Conservation (phyloP, 768 basidiomycete genomes). For the Tylopilus intermedius region DNA sequence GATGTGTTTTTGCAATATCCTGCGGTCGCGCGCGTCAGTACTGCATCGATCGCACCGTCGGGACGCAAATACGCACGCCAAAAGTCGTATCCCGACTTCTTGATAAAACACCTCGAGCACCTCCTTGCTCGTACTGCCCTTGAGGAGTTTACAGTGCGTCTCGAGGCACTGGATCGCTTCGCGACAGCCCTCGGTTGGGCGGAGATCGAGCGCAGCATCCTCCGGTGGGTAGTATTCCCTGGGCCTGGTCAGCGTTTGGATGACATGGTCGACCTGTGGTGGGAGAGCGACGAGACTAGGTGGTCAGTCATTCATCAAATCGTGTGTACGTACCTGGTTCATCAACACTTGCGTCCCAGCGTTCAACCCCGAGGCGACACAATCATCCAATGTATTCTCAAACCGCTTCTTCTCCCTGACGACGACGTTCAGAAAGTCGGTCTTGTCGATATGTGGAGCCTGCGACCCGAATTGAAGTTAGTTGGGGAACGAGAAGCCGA, state of each 20-base stretch:
- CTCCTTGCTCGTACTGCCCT: conserved; percentile 92
- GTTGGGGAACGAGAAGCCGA: not conserved
- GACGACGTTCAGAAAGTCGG: conserved; percentile 88
- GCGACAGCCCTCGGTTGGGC: conserved; percentile 81
- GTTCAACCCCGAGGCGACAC: conserved; percentile 89
- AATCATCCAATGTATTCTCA: conserved; percentile 87
- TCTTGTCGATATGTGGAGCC: conserved; percentile 86
- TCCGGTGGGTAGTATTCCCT: conserved; percentile 90
- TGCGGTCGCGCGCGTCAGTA: not conserved
- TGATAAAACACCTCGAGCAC: conserved; percentile 97
- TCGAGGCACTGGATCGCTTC: conserved; percentile 87
- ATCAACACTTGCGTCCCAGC: conserved; percentile 93
- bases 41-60: not conserved
- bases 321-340: conserved; percentile 62
- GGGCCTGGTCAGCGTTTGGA: conserved; percentile 73
- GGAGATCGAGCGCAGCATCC: conserved; percentile 71
- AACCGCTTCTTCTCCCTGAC: conserved; percentile 97
- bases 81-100: conserved; percentile 88
- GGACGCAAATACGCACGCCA: conserved; percentile 50
- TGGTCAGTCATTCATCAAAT: not conserved
- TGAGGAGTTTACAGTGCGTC: conserved; percentile 85
- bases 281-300: not conserved
- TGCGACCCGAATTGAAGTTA: conserved; percentile 21
- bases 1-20: conserved; percentile 93
- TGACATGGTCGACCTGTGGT: conserved; percentile 85